A percentile compares a stretch with the other conserved stretches of the same genome.
phyloP scores from a whole-genome alignment of 768 basidiomycete species.

The Kwoniella newhampshirensis region DNA sequence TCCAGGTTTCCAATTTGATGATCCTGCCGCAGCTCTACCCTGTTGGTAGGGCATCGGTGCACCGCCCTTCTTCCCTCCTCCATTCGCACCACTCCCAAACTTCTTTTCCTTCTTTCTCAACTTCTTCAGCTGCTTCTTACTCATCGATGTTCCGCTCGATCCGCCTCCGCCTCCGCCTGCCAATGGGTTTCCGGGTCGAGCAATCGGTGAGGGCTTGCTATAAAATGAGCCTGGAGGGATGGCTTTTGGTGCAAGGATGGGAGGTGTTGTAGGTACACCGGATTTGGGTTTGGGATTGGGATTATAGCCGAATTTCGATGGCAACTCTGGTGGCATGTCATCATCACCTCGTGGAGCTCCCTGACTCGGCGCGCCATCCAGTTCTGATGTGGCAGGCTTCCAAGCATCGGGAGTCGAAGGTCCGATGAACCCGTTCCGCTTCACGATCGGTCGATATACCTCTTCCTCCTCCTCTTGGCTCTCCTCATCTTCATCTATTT shows the following conservation, averaged over 20 bases:
- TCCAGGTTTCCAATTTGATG: too few relatives aligned
- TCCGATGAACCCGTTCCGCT: neutral
- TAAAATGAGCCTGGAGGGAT: slow-evolving; percentile 17
- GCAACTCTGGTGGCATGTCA: slow-evolving; percentile 9
- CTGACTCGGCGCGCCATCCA: neutral
- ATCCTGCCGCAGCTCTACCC: too few relatives aligned
- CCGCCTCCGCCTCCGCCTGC: too few relatives aligned
- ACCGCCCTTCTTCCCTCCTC: too few relatives aligned
- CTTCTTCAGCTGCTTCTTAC: slow-evolving; percentile 15
- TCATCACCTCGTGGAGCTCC: neutral
- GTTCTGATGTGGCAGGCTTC: neutral
- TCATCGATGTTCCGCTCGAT: neutral
- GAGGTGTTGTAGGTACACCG: neutral
- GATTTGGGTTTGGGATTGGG: slow-evolving; percentile 1
- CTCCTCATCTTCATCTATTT: slow-evolving; percentile 4
- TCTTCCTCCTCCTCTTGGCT: slow-evolving; percentile 1
- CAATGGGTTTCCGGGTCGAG: slow-evolving; percentile 9
- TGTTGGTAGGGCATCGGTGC: too few relatives aligned
- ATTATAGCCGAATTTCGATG: slow-evolving; percentile 13
- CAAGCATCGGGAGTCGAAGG: neutral
- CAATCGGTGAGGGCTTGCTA: slow-evolving; percentile 17
- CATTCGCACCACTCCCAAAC: neutral
- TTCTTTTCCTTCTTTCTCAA: slow-evolving; percentile 2
- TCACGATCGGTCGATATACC: neutral
- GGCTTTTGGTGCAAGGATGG: slow-evolving; percentile 6